Evolutionary conservation across 148 eudicot species (phyloP), one percentile per base, ranked within the genome.

Genomic region (Vaccinium darrowii): DNA sequence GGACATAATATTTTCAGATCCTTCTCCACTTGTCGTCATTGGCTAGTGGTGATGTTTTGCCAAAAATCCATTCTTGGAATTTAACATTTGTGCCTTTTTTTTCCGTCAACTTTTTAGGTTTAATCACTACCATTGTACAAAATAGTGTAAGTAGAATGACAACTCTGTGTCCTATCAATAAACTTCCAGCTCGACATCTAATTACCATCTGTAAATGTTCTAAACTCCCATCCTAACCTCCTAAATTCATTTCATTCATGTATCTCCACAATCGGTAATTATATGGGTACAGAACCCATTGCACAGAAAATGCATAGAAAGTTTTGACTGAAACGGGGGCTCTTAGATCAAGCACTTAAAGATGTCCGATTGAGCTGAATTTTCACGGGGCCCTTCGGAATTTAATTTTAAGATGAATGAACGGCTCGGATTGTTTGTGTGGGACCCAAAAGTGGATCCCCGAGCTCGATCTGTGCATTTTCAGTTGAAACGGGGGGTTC

Each of bases 21-120:
- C 43, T 80, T 57, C 51, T 57, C 21, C 23, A 67, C 36, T 67
- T 14, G 14, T 67, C 15, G 5, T 67, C 73, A 67, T 69, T 69
- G 74, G n/a, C 7, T 36, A 13, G 81, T 54, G 25, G 62, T 23
- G 27, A 13, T 78, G 25, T 52, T 52, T 78, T 52, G 21, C 23
- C 21, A 78, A 78, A 78, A 23, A 76, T 47, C 19, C 39, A 51
- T 2, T 78, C 47, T 78, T 52, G 81, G 81, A 52, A 78, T 78
- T 30, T 58, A 56, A 58, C 27, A 15, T 56, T 3, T 23, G 33
- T 15, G 1, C 65, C 56, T 79, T 79, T 30, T 21, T 79, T 79
- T 47, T 47, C 49, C 36, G 1, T 33, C 36, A 33, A 67, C 36
- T 25, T 8, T 54, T 30, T 57, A 21, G 27, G 30, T 30, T 57